Base-by-base conservation (phyloP, 2,329 filamentous ascomycete genomes). In the Alternaria gaisen region DNA sequence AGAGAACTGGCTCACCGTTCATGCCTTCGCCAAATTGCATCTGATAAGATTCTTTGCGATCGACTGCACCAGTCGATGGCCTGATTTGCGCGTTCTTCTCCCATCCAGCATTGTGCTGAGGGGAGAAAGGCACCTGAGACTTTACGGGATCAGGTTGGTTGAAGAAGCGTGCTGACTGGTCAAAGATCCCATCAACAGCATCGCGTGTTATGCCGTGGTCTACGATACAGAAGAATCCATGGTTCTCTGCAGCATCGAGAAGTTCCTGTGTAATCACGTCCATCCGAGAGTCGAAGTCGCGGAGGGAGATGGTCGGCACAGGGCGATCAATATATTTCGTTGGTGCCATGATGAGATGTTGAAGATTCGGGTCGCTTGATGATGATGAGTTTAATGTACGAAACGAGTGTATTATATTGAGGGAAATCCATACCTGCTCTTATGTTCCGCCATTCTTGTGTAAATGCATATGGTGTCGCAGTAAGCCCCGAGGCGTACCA, bases 41-140 rank as follows among this genome's bases (percentile, higher is more conserved):
- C 72, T 89, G 87, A 69, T 88, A 87, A 11, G 83, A 86, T 73
- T 89, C 87, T 67, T 89, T 89, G 51, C 81, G 82, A 72, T 90
- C 87, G 1, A 84, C 80, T 1, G 80, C 78, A 11, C 87, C 87
- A 0, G 87, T 89, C 3, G 84, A 87, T 1, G 56, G 56, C 28
- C 56, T 38, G 34, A 59, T 55, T 18, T 59, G 56, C 9, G 56
- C 56, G 62, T 81, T 83, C 72, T 85, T 85, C 77, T 89, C 87
- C 86, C 87, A 89, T 8, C 87, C 87, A 2, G 84, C 83, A 64
- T 89, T 89, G 60, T 83, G 57, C 47, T 70, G 80, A 6, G 77
- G 77, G 43, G 80, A 59, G 18, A 59, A 88, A 0, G 86, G 84
- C 1, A 87, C 84, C 6, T 77, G 81, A 16, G 81, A 80, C 69